phyloP scores from a whole-genome alignment of 202 grass and related monocot genomes.

The Panicum virgatum region DNA sequence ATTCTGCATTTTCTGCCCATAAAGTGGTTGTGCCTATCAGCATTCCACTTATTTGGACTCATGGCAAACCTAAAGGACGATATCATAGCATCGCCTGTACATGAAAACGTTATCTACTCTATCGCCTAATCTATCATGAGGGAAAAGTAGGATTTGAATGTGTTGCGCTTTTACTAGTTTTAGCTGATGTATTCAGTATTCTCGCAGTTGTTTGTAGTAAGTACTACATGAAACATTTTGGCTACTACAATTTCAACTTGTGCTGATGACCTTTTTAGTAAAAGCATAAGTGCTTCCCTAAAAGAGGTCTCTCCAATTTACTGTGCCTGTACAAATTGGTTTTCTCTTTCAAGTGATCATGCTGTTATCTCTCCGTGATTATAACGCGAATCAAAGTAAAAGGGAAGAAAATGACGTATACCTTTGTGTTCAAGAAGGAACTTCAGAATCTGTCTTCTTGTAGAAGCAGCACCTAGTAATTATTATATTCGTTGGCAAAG shows the following conservation, averaged over 20 bases:
- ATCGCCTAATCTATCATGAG: slow-evolving; percentile 34
- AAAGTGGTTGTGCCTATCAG: slow-evolving; percentile 13
- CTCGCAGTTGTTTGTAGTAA: slow-evolving; percentile 16
- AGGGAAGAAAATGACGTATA: slow-evolving; percentile 29
- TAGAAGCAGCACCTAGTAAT: slow-evolving; percentile 8
- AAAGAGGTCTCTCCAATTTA: background rate
- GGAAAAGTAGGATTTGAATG: slow-evolving; percentile 19
- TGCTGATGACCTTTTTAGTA: background rate
- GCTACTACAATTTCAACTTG: slow-evolving; percentile 11
- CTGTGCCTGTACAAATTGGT: background rate
- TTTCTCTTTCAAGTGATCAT: slow-evolving; percentile 29
- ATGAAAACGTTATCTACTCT: slow-evolving; percentile 26
- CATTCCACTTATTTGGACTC: slow-evolving; percentile 42
- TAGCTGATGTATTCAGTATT: slow-evolving; percentile 3
- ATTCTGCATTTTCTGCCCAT: slow-evolving; percentile 10
- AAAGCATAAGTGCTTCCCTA: slow-evolving; percentile 19
- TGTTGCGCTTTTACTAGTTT: slow-evolving; percentile 20
- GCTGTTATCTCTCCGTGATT: slow-evolving; percentile 26
- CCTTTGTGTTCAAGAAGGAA: slow-evolving; percentile 27
- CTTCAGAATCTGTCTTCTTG: slow-evolving; percentile 11
- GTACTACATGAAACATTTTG: slow-evolving; percentile 12
- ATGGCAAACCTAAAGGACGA: slow-evolving; percentile 32
- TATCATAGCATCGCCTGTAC: slow-evolving; percentile 32
- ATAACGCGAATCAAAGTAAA: slow-evolving; percentile 37
- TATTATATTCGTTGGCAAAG: slow-evolving; percentile 15